These are phyloP conservation scores for Rhizopus sp. DNA, from an alignment of 371 early-diverging fungal species.

Conservation along the genomic window DNA sequence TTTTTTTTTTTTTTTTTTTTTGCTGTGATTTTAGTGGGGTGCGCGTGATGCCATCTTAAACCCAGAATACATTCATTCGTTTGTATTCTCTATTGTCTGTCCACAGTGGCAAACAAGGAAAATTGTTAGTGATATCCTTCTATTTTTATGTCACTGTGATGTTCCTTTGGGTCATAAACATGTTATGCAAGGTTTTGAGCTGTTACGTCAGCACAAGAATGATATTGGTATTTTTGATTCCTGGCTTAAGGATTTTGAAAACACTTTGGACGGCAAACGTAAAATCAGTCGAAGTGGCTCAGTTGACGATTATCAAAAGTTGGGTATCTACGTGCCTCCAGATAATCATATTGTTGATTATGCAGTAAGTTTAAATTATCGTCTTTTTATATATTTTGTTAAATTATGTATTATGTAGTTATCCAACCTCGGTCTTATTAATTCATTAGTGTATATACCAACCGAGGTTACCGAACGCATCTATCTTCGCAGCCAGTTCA, in stretches of 20 bases:
- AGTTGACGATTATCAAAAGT: conserved; percentile 61
- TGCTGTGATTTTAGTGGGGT: conserved; percentile 55
- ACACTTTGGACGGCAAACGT: conserved; percentile 70
- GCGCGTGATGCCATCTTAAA: conserved; percentile 69
- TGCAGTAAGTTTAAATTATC: conserved; percentile 38
- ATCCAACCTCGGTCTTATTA: conserved; percentile 75
- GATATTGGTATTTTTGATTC: conserved; percentile 68
- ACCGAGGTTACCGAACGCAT: conserved; percentile 70
- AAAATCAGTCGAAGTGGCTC: conserved; percentile 64
- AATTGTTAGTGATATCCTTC: conserved; percentile 69
- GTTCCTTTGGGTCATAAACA: conserved; percentile 67
- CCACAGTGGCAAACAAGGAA: conserved; percentile 71
- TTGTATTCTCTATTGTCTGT: conserved; percentile 73
- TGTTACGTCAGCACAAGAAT: conserved; percentile 47
- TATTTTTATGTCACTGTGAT: conserved; percentile 76
- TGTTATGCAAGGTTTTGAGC: conserved; percentile 58
- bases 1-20: background rate
- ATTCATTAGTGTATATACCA: conserved; percentile 71
- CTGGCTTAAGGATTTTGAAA: conserved; percentile 75
- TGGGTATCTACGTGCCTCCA: conserved; percentile 53
- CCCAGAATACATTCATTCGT: conserved; percentile 61
- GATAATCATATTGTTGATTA: conserved; percentile 75
- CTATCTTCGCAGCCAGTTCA: conserved; percentile 71
- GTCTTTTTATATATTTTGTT: conserved; percentile 2
- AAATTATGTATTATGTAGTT: conserved; percentile 33